These are phyloP conservation scores for Trichophyton verrucosum DNA, from an alignment of 2,329 filamentous ascomycete genomes.

Conservation along the genomic window DNA sequence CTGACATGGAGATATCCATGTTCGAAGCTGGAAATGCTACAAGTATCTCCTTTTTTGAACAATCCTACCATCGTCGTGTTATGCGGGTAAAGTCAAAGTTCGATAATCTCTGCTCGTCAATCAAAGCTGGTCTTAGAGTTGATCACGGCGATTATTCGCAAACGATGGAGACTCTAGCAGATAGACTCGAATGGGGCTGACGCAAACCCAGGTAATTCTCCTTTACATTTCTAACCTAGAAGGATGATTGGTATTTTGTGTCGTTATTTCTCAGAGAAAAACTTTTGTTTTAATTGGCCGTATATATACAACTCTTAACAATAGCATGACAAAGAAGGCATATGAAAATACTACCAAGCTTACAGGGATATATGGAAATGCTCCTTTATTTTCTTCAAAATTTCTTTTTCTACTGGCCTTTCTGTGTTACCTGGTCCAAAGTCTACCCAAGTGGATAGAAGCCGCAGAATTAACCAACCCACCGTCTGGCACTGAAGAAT, in stretches of 20 bases:
- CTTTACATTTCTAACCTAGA: background rate
- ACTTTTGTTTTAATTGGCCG: background rate
- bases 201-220: background rate
- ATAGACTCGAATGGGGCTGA: constrained; percentile 53
- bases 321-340: too few species aligned
- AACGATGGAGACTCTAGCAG: constrained; percentile 70
- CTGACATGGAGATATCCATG: constrained; percentile 25
- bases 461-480: constrained; percentile 52
- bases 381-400: background rate
- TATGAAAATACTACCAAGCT: background rate
- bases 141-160: constrained; percentile 59
- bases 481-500: constrained; percentile 76
- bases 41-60: constrained; percentile 26
- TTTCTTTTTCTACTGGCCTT: background rate
- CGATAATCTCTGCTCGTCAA: constrained; percentile 54
- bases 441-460: background rate
- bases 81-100: constrained; percentile 50
- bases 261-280: background rate
- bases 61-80: constrained; percentile 43
- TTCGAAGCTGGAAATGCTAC: constrained; percentile 30
- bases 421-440: background rate
- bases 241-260: background rate
- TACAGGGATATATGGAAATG: background rate
- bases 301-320: background rate
- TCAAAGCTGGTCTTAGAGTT: constrained; percentile 59